Evolutionary conservation across 192 early-diverging fungal genomes (phyloP), one percentile per base, ranked within the genome.

Genomic region (Linnemannia exigua): DNA sequence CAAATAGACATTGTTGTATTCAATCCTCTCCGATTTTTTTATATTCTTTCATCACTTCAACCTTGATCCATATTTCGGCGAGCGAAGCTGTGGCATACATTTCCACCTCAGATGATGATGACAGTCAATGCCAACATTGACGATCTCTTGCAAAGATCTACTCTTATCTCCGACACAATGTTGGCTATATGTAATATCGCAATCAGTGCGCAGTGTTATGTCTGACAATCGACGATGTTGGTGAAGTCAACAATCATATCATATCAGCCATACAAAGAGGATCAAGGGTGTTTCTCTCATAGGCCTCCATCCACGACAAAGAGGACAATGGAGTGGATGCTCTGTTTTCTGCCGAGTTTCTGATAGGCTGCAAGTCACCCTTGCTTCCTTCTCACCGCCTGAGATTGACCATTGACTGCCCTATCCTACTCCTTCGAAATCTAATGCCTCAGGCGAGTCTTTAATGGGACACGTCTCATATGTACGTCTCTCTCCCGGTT

Each of bases 391-490:
- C 85, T 37, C 79, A 87, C 61, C 9, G 58, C 17, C 46, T 87
- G 17, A 36, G 3, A 50, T 41, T 81, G 15, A 74, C 61, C 14
- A 48, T 75, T 0, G 47, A 46, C 36, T 66, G 47, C 19, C 75
- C 78, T 41, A 33, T 82, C 5, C 72, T 77, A 20, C 76, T 84
- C 19, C 31, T 84, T 11, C 20, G 75, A 44, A 81, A 87, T 41
- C 6, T 87, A 0, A 35, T 77, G 46, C 79, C 76, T 36, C n/a
- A 36, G 17, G 28, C 66, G 2, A 76, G 79, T 5, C 72, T 87
- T 6, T 87, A 87, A 81, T 67, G 76, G 86, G 0, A 87, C 75
- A 38, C 25, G 76, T 0, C 44, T 87, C 7, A 79, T 87, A 35
- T 54, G 70, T 20, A 63, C 54, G 7, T 51, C 46, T 46, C 48